Percentiles rank a stretch among this genome's conserved stretches.
Evolutionary conservation across 1,284 basidiomycete genomes (phyloP).

Genomic region (Heterobasidion occidentale): DNA sequence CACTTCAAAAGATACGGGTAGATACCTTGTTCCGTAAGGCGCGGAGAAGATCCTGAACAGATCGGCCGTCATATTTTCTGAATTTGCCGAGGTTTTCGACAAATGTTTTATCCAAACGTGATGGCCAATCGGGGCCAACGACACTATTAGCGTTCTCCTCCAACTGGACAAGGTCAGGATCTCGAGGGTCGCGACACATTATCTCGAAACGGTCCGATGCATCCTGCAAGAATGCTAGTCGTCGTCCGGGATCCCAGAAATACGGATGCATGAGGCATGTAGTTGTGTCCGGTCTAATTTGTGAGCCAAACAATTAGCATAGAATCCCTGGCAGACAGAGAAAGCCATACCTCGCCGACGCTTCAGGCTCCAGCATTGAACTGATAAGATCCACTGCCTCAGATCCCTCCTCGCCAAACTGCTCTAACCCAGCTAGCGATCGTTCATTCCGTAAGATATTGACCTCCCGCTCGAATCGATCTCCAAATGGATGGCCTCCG

Average conservation of each 20-base stretch:
- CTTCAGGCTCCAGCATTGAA: conserved; percentile 70
- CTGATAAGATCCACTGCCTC: conserved; percentile 79
- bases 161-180: conserved; percentile 67
- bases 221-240: conserved; percentile 91
- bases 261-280: conserved; percentile 88
- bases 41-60: conserved; percentile 86
- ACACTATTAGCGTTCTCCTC: conserved; percentile 65
- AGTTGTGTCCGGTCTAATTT: conserved; percentile 75
- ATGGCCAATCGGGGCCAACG: conserved; percentile 86
- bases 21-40: conserved; percentile 92
- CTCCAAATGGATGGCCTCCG: conserved; percentile 87
- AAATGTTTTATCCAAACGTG: conserved; percentile 81
- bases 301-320: background rate
- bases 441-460: conserved; percentile 84
- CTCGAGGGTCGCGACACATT: conserved; percentile 88
- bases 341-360: conserved; percentile 49
- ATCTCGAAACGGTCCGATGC: conserved; percentile 97
- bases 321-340: no score
- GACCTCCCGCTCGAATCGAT: conserved; percentile 83
- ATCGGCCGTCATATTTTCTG: conserved; percentile 88
- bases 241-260: conserved; percentile 89
- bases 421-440: conserved; percentile 60
- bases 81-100: conserved; percentile 95
- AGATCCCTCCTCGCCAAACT: conserved; percentile 85
- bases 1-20: conserved; percentile 7